These are phyloP conservation scores for Multifurca ochricompacta DNA, from an alignment of 768 basidiomycete species.

Conservation along the genomic window DNA sequence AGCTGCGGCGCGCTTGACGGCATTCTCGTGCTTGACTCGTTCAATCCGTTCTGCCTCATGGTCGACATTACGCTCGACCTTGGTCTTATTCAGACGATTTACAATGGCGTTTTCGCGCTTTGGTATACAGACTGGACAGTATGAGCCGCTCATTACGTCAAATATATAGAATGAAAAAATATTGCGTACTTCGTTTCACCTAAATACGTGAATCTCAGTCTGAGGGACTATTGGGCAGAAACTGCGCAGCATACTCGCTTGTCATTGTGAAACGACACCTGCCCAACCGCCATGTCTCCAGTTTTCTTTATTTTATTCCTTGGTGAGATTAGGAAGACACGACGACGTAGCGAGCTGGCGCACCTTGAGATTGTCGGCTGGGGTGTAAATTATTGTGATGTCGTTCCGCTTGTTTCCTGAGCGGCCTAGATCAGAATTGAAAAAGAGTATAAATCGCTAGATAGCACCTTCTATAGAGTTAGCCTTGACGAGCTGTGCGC, in stretches of 20 bases:
- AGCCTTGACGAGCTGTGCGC: constrained; percentile 93
- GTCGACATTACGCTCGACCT: constrained; percentile 73
- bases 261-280: constrained; percentile 91
- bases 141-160: neutral
- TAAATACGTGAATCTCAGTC: constrained; percentile 24
- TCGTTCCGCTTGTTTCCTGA: constrained; percentile 95
- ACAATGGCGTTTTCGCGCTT: constrained; percentile 85
- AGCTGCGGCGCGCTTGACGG: constrained; percentile 51
- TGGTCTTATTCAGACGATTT: constrained; percentile 92
- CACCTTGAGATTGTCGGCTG: constrained; percentile 87
- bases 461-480: constrained; percentile 87
- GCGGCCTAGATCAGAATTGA: neutral
- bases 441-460: neutral
- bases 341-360: neutral
- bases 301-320: constrained; percentile 58
- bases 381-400: constrained; percentile 89
- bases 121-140: constrained; percentile 54
- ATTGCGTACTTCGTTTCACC: constrained; percentile 76
- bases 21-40: constrained; percentile 69
- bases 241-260: constrained; percentile 49
- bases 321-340: neutral
- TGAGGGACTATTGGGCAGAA: neutral
- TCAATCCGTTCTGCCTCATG: constrained; percentile 86
- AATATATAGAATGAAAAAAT: neutral
- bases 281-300: constrained; percentile 95